Evolutionary conservation across 805 yeast genomes (phyloP), one percentile per base, ranked within the genome.

Genomic region (Yarrowia deformans): DNA sequence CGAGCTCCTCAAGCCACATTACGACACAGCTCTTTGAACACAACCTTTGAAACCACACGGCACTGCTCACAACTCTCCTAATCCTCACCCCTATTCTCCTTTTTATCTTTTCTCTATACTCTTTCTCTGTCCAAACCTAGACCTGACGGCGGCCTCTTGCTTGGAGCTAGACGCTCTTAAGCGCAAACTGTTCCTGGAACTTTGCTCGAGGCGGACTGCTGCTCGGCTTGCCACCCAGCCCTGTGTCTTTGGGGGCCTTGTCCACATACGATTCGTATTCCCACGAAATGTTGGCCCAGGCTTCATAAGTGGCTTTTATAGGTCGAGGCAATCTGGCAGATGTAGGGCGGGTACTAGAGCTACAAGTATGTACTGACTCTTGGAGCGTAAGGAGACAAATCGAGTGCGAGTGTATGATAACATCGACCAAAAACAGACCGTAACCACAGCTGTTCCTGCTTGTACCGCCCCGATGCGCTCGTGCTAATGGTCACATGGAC

Each of bases 151-250:
- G 48, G 63, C 63, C n/a, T 40, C 35, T 16, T 13, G 3, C 18
- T 7, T 14, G 3, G 58, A 52, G 58, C n/a, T 37, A 13, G 58
- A 16, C 3, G 1, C 12, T 1, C 32, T 18, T 54, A 7, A 54
- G 18, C 60, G 60, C 60, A 54, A 13, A 13, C 60, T 23, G 63
- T 56, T 56, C 63, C 63, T 56, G 63, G 32, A 56, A 56, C 63
- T 56, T 29, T 56, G 63, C 45, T 39, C 34, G 43, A 19, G 43
- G 32, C 55, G 16, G 54, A 12, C 54, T 8, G 8, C 19, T 5
- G 8, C 46, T 14, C 29, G 29, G 29, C 18, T 48, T 16, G 39
- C 55, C 42, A 19, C 43, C 39, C 56, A 52, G 56, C 56, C 56
- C 34, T 19, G 42, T 54, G 43, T 29, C 29, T 34, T n/a, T 32